Evolutionary conservation across 371 early-diverging fungal species (phyloP), one percentile per base, ranked within the genome.

Genomic region (Saksenaea oblongispora): DNA sequence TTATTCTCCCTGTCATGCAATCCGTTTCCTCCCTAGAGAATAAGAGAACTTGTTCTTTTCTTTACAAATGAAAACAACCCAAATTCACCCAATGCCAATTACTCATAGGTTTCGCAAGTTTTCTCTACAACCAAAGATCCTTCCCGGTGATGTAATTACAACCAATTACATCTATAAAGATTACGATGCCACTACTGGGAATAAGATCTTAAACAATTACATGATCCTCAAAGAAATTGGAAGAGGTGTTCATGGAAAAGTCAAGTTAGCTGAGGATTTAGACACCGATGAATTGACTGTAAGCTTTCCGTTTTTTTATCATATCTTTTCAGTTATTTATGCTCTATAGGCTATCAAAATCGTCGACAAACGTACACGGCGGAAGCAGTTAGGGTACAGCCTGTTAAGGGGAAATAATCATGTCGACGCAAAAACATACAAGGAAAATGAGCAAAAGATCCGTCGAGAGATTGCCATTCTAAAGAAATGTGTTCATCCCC

Each of bases 181-280:
- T 58, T 88, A 91, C 71, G 95, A 95, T 61, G 86, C 89, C 27
- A 76, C 76, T 37, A 93, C 95, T 0, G 96, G 96, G 31, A 88
- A 90, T 73, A 98, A 98, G 68, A 86, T 90, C 79, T 91, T 98
- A 67, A 98, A 98, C 79, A 83, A 94, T 58, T 98, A 96, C 78
- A 88, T 95, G 86, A 85, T 98, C 14, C 72, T 96, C 11, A 82
- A 77, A 62, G 95, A 96, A 72, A 82, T 98, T n/a, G 98, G 98
- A 15, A 83, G 96, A 57, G 98, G 98, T 18, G 92, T 91, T 10
- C 96, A 97, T 65, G 98, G 98, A 24, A 97, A 96, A 80, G 98
- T 98, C 37, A 95, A 96, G 75, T 80, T 97, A 28, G 91, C 91
- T 35, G 80, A 86, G 26, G 93, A 95, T 69, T 83, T 83, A 18